Evolutionary conservation across 2,329 filamentous ascomycete genomes (phyloP).

Genomic region (Biscogniauxia mediterranea): DNA sequence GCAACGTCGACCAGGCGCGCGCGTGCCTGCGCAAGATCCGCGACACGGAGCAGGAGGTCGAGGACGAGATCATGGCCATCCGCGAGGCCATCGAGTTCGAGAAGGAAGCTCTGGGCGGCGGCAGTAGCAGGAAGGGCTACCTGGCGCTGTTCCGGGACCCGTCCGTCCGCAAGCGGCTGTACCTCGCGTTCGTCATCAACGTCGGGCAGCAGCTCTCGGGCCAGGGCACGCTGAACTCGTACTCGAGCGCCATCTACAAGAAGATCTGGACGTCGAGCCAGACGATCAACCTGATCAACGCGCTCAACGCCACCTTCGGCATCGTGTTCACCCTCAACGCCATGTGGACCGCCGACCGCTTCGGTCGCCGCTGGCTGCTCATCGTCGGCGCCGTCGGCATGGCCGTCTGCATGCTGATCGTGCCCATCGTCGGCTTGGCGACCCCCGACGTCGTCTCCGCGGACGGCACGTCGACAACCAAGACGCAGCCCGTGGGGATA

Average conservation of each 20-base stretch:
- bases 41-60: conserved; percentile 62
- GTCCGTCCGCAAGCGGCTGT: conserved; percentile 64
- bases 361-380: conserved; percentile 67
- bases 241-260: conserved; percentile 72
- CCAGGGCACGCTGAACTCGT: conserved; percentile 70
- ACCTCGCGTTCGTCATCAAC: conserved; percentile 65
- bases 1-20: conserved; percentile 60
- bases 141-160: conserved; percentile 67
- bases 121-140: conserved; percentile 47
- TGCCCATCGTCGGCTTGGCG: conserved; percentile 42
- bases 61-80: conserved; percentile 64
- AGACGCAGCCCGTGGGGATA: conserved; percentile 60
- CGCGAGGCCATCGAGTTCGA: conserved; percentile 69
- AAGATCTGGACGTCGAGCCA: conserved; percentile 60
- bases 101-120: conserved; percentile 58
- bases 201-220: conserved; percentile 70
- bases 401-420: conserved; percentile 68
- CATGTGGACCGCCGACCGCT: conserved; percentile 70
- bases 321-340: conserved; percentile 73
- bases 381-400: conserved; percentile 68
- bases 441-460: conserved; percentile 55
- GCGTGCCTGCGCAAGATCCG: conserved; percentile 58
- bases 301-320: conserved; percentile 69
- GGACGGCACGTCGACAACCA: conserved; percentile 34
- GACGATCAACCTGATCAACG: conserved; percentile 71